Base-by-base conservation (phyloP, 176 grass and related monocot genomes). In the Eragrostis curvula region DNA sequence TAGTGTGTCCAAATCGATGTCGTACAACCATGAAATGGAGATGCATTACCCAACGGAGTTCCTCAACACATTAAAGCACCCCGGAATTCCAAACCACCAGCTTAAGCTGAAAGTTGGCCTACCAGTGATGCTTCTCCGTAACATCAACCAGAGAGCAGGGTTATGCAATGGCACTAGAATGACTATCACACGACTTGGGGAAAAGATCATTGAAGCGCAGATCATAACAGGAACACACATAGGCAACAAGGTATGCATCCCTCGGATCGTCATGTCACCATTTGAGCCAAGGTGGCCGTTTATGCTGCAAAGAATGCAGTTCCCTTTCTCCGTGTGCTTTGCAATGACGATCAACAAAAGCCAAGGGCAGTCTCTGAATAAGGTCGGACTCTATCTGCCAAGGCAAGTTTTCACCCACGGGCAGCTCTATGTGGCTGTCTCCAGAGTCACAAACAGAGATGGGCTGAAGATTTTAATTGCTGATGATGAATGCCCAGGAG, bases 1-100 rank as follows among this genome's bases (percentile, higher is more conserved):
- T 29, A 78, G 24, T 8, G 10, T 78, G 11, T 80, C 47, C 77
- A 80, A 53, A 25, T 80, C 62, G 2, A 41, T 68, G 63, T 27
- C 21, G 39, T 67, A 80, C 44, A 66, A 21, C 44, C 25, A 65
- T 28, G 20, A 51, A n/a, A 52, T 80, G 47, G 77, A 68, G 18
- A 20, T 56, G 29, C 62, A 16, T 3, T 55, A 55, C 7, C 18
- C 78, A 16, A 15, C 7, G 0, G 46, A 83, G 13, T 83, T 75
- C 17, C 12, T 84, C 1, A 50, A 75, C 7, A 66, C 12, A 3
- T 59, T 73, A 12, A 74, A 28, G 21, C 42, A n/a, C 17, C 12
- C 61, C 2, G 46, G 61, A 17, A 51, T 39, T 3, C 78, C 32
- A 56, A 41, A 69, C 21, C 78, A 57, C 48, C 1, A 56, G 0